These are phyloP conservation scores for Senna siamea DNA, from an alignment of 306 rosid species.

Conservation along the genomic window DNA sequence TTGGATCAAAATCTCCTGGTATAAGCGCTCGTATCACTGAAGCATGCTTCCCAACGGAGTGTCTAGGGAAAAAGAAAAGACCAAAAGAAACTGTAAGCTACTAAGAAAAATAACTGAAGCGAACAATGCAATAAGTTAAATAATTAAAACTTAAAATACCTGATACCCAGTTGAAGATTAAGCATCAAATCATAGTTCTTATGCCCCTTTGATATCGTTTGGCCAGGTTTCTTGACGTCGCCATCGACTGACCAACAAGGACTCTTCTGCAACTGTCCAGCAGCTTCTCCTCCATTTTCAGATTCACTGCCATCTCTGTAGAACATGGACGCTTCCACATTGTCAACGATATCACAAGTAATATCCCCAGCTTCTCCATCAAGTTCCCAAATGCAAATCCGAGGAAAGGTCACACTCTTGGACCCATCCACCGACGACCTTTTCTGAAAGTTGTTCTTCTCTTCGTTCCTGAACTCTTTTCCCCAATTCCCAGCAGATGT, in stretches of 20 bases:
- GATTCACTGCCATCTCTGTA: constrained; percentile 47
- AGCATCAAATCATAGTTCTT: constrained; percentile 60
- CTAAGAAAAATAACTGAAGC: not conserved
- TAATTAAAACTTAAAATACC: constrained; percentile 30
- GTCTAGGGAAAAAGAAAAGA: constrained; percentile 21
- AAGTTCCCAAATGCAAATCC: constrained; percentile 64
- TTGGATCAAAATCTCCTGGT: constrained; percentile 57
- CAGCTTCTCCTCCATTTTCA: constrained; percentile 26
- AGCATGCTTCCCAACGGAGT: constrained; percentile 57
- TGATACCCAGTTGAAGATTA: constrained; percentile 56
- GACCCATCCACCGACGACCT: constrained; percentile 38
- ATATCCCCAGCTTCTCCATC: constrained; percentile 67
- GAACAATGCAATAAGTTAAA: not conserved
- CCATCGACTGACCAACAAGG: constrained; percentile 45
- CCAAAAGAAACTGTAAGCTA: not conserved
- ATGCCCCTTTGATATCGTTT: constrained; percentile 51
- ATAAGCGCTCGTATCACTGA: constrained; percentile 44
- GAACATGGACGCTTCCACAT: constrained; percentile 43
- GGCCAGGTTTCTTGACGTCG: constrained; percentile 53
- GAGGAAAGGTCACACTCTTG: constrained; percentile 48
- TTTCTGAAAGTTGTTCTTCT: constrained; percentile 32
- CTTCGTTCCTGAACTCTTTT: constrained; percentile 33
- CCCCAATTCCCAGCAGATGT: constrained; percentile 42
- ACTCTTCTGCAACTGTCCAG: constrained; percentile 36
- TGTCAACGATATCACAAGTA: constrained; percentile 56